These are phyloP conservation scores for Friedmanniomyces simplex DNA, from an alignment of 495 filamentous ascomycete genomes.

Conservation along the genomic window DNA sequence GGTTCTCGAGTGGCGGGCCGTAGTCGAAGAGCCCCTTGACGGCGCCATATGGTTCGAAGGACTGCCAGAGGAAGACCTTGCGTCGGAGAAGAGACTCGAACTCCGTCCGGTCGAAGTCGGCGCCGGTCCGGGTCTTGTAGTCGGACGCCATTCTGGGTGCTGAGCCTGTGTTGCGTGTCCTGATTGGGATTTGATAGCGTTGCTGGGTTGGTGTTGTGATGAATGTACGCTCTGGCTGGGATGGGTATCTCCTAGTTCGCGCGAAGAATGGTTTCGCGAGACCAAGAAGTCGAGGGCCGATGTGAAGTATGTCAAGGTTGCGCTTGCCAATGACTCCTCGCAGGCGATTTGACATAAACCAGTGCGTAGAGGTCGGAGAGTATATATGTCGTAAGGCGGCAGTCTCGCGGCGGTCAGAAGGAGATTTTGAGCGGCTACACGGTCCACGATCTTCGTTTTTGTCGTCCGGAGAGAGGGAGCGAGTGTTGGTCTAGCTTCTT, in stretches of 20 bases:
- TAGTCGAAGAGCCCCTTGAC: slow-evolving; percentile 31
- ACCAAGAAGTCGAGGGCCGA: background rate
- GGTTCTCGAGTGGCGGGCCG: slow-evolving; percentile 35
- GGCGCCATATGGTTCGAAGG: slow-evolving; percentile 85
- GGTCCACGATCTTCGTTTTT: background rate
- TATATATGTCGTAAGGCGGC: background rate
- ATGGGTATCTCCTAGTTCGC: background rate
- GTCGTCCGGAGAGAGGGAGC: background rate
- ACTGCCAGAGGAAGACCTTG: slow-evolving; percentile 86
- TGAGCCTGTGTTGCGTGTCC: slow-evolving; percentile 10
- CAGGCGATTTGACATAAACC: slow-evolving; percentile 1
- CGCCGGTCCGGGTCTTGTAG: slow-evolving; percentile 69
- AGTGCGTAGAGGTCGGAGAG: background rate
- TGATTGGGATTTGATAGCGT: slow-evolving; percentile 7
- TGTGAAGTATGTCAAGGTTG: background rate
- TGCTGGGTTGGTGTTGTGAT: background rate
- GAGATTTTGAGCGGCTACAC: no score
- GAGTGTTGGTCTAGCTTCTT: no score
- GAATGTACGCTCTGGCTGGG: background rate
- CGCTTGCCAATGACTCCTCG: slow-evolving; percentile 1
- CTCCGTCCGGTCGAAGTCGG: slow-evolving; percentile 68
- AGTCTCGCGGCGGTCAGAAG: no score
- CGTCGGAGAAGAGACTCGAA: slow-evolving; percentile 79
- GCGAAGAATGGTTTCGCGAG: no score
- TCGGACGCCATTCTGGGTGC: slow-evolving; percentile 26